A percentile compares a stretch with the other conserved stretches of the same genome.
These are phyloP conservation scores for Ceratocystis cubensis DNA, from an alignment of 2,329 filamentous ascomycete genomes.

Conservation along the genomic window DNA sequence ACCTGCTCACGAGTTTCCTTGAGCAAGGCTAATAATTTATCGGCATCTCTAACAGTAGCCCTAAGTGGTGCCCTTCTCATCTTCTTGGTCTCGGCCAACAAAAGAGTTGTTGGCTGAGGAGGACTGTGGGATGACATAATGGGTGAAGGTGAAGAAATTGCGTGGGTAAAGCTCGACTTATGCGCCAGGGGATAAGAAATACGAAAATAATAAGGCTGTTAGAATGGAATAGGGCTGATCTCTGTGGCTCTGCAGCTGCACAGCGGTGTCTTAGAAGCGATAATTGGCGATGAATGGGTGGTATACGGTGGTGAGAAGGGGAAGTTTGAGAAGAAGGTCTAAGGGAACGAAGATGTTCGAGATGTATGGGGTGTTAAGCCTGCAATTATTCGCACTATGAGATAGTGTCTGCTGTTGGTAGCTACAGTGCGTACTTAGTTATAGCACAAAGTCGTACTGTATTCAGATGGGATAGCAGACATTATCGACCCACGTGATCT, in stretches of 20 bases:
- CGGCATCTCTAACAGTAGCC: slow-evolving; percentile 64
- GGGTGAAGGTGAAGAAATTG: background rate
- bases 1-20: slow-evolving; percentile 61
- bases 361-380: background rate
- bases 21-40: slow-evolving; percentile 68
- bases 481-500: background rate
- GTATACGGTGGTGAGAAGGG: background rate
- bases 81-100: slow-evolving; percentile 63
- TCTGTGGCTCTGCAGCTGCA: background rate
- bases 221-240: background rate
- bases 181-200: too few relatives aligned
- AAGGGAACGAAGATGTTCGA: background rate
- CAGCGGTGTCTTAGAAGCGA: background rate
- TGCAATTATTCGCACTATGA: background rate
- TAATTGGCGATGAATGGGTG: background rate
- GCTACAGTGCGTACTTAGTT: background rate
- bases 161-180: background rate
- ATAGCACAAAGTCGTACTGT: background rate
- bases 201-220: too few relatives aligned
- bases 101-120: slow-evolving; percentile 37
- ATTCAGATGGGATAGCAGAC: background rate
- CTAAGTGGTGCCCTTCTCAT: slow-evolving; percentile 57
- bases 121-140: slow-evolving; percentile 22
- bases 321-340: background rate
- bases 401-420: too few relatives aligned